Evolutionary conservation across 306 rosid species (phyloP), one percentile per base, ranked within the genome.

Genomic region (Cucumis melo): DNA sequence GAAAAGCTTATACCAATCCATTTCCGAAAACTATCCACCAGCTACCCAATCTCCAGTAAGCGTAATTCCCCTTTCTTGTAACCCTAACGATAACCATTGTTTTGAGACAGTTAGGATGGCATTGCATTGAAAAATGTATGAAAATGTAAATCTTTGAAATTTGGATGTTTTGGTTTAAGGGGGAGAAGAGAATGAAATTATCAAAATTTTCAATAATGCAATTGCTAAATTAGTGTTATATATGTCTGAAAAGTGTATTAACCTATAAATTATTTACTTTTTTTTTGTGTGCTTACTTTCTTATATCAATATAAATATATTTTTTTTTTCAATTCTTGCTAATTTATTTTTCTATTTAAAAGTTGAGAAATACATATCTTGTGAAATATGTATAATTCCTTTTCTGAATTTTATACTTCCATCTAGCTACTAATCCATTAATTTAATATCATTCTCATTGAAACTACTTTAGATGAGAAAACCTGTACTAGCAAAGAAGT

Each of bases 401-500:
- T 32, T 32, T 32, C 36, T 32, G 36, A 32, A 32, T 32, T 32
- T 32, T 32, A 32, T 32, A 32, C 36, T 32, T 32, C 36, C 36
- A 32, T 32, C 36, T 32, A 32, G 36, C 36, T 73, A 17, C 50
- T 15, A 10, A 16, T 36, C 19, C 36, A 21, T 2, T 38, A 16
- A 53, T 73, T 62, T 73, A 51, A 73, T 72, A 72, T 15, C 76
- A 71, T 72, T 42, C 76, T 72, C 44, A 53, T 50, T 73, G 62
- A 51, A 72, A 24, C 78, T 80, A 72, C 59, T 50, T 41, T 88
- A 93, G 98, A 78, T 67, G 62, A 77, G 68, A 73, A 91, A 93
- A 82, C 91, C 92, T 27, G 75, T 89, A 51, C 79, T 91, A 79
- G 96, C 96, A 78, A 89, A 84, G 87, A 79, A 85, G 80, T 32